Evolutionary conservation across 2,329 filamentous ascomycete species (phyloP).

Genomic region (Diaporthe citrichinensis): DNA sequence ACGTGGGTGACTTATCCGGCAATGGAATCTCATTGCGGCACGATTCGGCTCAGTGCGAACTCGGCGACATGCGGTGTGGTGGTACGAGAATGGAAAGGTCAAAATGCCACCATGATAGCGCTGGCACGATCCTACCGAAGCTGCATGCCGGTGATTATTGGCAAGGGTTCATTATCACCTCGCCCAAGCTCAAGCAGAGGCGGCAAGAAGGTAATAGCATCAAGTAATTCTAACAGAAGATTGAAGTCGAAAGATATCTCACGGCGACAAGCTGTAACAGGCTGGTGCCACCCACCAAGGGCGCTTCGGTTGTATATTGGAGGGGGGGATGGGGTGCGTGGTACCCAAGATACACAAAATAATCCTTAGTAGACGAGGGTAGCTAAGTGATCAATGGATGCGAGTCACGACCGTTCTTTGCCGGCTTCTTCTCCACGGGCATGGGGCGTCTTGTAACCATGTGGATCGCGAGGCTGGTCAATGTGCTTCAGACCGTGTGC

Average conservation of each 20-base stretch:
- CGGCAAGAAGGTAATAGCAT: not conserved
- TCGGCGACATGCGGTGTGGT: conserved; percentile 4
- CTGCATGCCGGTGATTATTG: not conserved
- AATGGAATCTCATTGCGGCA: not conserved
- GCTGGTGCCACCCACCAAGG: no score
- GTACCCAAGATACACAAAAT: not conserved
- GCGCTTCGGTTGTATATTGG: not conserved
- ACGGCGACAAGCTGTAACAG: not conserved
- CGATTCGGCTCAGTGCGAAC: not conserved
- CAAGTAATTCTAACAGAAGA: no score
- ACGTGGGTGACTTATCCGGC: not conserved
- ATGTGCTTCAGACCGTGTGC: not conserved
- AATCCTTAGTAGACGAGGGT: not conserved
- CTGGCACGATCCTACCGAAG: not conserved
- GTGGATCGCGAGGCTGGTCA: not conserved
- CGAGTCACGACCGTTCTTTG: not conserved
- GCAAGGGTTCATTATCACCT: not conserved
- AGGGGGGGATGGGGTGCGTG: no score
- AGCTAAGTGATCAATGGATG: not conserved
- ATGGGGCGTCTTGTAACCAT: not conserved
- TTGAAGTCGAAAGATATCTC: not conserved
- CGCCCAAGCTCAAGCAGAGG: not conserved
- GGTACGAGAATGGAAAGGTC: not conserved
- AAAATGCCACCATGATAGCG: not conserved
- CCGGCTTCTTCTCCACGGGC: not conserved